Conservation (phyloP, 2,329 filamentous ascomycete species). For the Scortechinia acanthostroma region DNA sequence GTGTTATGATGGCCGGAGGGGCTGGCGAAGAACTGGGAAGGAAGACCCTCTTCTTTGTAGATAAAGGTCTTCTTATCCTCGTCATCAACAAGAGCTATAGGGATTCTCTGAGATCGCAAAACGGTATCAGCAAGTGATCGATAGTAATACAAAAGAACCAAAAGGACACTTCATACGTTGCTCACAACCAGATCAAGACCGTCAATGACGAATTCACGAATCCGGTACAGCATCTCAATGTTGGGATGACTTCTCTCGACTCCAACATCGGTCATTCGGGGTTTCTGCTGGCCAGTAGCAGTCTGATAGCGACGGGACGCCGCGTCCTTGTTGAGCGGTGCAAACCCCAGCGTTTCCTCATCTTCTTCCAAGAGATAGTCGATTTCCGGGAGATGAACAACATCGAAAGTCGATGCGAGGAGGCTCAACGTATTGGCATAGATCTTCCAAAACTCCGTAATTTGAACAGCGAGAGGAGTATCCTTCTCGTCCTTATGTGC, state of each 20-base stretch:
- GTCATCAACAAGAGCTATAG: constrained; percentile 14
- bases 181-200: constrained; percentile 42
- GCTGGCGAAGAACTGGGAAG: constrained; percentile 25
- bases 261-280: constrained; percentile 25
- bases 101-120: constrained; percentile 22
- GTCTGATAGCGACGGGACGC: constrained; percentile 39
- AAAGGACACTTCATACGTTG: constrained; percentile 15
- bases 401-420: constrained; percentile 43
- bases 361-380: constrained; percentile 57
- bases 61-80: constrained; percentile 28
- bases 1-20: constrained; percentile 28
- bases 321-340: constrained; percentile 37
- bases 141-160: too few species aligned
- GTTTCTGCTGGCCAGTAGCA: constrained; percentile 29
- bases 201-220: constrained; percentile 47
- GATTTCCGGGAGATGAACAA: constrained; percentile 38
- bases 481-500: constrained; percentile 31
- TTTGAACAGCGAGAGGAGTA: constrained; percentile 38
- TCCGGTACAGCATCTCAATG: constrained; percentile 50
- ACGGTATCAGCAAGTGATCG: too few species aligned
- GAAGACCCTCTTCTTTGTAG: constrained; percentile 40
- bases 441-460: constrained; percentile 48
- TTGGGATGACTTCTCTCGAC: constrained; percentile 39
- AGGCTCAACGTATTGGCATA: constrained; percentile 46
- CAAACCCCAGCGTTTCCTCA: constrained; percentile 49